Percentiles rank a stretch among this genome's conserved stretches.
These are phyloP conservation scores for Exophiala alcalophila DNA, from an alignment of 2,329 filamentous ascomycete species.

Conservation along the genomic window DNA sequence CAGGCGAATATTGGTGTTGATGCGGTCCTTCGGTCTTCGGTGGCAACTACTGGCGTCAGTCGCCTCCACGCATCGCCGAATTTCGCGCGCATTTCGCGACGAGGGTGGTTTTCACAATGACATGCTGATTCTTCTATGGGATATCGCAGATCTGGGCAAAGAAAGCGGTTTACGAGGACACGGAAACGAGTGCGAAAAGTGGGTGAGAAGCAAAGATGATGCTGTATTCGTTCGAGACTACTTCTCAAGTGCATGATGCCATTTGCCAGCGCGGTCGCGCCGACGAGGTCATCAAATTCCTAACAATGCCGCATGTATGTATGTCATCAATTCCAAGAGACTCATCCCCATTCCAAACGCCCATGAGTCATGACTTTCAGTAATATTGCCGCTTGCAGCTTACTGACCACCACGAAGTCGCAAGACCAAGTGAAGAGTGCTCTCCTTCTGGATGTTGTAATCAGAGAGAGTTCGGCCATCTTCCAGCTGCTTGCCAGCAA, in stretches of 20 bases:
- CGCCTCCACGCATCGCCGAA: too few relatives aligned
- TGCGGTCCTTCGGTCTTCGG: too few relatives aligned
- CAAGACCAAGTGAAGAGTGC: slow-evolving; percentile 62
- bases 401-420: slow-evolving; percentile 54
- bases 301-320: slow-evolving; percentile 4
- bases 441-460: slow-evolving; percentile 61
- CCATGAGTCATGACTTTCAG: slow-evolving; percentile 6
- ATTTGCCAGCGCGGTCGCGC: neutral
- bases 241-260: slow-evolving; percentile 10
- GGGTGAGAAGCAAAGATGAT: slow-evolving; percentile 4
- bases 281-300: slow-evolving; percentile 2
- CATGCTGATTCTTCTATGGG: too few relatives aligned
- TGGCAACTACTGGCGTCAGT: too few relatives aligned
- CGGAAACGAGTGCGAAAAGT: neutral
- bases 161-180: too few relatives aligned
- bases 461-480: slow-evolving; percentile 51
- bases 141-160: too few relatives aligned
- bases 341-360: slow-evolving; percentile 7
- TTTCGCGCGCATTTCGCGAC: too few relatives aligned
- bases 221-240: slow-evolving; percentile 12
- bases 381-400: slow-evolving; percentile 3
- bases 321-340: slow-evolving; percentile 4
- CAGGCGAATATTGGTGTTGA: too few relatives aligned
- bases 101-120: too few relatives aligned
- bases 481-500: slow-evolving; percentile 64